Conservation (phyloP, 108 stramenopile species). For the Licmophora abbreviata region DNA sequence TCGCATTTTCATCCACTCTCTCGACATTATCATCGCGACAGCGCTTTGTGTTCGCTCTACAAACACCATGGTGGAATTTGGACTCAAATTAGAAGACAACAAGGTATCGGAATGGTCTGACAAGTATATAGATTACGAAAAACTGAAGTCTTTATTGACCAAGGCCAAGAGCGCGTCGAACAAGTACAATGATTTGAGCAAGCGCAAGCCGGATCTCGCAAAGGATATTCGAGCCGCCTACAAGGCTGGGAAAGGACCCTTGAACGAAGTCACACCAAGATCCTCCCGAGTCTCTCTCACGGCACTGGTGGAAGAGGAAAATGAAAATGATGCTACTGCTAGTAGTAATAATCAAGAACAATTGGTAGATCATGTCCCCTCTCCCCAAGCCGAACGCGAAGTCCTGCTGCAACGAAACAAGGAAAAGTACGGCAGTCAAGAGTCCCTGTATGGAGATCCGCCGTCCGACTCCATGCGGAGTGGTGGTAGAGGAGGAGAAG, state of each 20-base stretch:
- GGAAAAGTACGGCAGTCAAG: too few relatives aligned
- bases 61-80: conserved; percentile 77
- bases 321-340: too few relatives aligned
- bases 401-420: too few relatives aligned
- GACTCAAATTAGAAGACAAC: conserved; percentile 85
- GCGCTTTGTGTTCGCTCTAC: too few relatives aligned
- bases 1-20: not conserved
- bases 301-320: not conserved
- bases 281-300: not conserved
- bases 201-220: conserved; percentile 30
- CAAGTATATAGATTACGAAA: conserved; percentile 71
- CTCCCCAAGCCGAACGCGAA: too few relatives aligned
- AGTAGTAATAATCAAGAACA: too few relatives aligned
- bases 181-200: conserved; percentile 37
- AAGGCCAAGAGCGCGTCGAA: conserved; percentile 36
- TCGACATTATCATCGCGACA: not conserved
- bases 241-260: conserved; percentile 6
- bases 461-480: too few relatives aligned
- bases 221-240: conserved; percentile 18
- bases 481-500: too few relatives aligned
- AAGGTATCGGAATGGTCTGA: conserved; percentile 73
- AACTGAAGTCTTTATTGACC: conserved; percentile 44
- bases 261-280: conserved; percentile 1
- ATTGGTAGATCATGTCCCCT: too few relatives aligned
- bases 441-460: too few relatives aligned